Percentiles rank a stretch among this genome's conserved stretches.
Conservation (phyloP, 306 rosid species). For the Macrotyloma uniflorum region DNA sequence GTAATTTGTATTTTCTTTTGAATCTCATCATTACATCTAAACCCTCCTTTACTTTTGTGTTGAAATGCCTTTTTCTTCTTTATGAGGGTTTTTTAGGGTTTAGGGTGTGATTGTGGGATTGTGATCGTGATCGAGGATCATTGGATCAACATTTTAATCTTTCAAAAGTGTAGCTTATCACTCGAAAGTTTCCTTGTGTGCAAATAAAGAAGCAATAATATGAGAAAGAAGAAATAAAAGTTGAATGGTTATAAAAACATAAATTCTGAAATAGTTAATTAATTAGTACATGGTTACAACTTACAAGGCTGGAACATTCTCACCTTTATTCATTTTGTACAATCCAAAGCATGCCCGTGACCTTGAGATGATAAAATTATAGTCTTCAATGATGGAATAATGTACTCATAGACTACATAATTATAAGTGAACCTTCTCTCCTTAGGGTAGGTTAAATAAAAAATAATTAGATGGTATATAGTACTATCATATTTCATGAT, state of each 20-base stretch:
- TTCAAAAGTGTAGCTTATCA: neutral
- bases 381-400: conserved; percentile 25
- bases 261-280: conserved; percentile 9
- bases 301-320: conserved; percentile 56
- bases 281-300: conserved; percentile 9
- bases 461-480: too few relatives aligned
- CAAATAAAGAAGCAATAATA: neutral
- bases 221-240: neutral
- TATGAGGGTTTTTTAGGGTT: neutral
- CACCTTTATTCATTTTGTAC: conserved; percentile 47
- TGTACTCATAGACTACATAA: conserved; percentile 18
- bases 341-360: conserved; percentile 64
- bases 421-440: conserved; percentile 34
- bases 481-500: too few relatives aligned
- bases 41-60: neutral
- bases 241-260: neutral
- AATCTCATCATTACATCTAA: neutral
- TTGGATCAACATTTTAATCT: neutral
- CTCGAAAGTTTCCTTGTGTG: neutral
- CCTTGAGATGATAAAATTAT: conserved; percentile 34
- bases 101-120: neutral
- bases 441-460: neutral
- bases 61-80: neutral
- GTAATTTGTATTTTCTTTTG: neutral
- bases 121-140: neutral